Conservation (phyloP, 1,284 basidiomycete species). For the Mycosarcoma maydis region DNA sequence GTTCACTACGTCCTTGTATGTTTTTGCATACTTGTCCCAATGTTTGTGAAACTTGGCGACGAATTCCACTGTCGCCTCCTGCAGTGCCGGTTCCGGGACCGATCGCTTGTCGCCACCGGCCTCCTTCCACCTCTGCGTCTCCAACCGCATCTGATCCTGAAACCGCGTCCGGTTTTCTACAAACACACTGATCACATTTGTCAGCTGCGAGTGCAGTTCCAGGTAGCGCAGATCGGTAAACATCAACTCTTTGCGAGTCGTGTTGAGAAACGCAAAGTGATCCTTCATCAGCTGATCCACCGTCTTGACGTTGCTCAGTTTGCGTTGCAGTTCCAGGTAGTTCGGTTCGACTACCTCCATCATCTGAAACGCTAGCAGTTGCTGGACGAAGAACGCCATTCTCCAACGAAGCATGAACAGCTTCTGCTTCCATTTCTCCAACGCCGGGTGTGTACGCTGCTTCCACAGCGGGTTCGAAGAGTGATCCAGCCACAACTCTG, state of each 20-base stretch:
- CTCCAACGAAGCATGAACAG: constrained; percentile 60
- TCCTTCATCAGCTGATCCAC: constrained; percentile 66
- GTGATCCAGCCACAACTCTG: constrained; percentile 63
- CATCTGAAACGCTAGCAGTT: constrained; percentile 62
- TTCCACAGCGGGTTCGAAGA: constrained; percentile 47
- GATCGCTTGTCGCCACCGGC: constrained; percentile 19
- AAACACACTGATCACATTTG: constrained; percentile 55
- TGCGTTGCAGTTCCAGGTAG: constrained; percentile 59
- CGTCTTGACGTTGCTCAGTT: constrained; percentile 57
- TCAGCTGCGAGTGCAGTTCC: constrained; percentile 57
- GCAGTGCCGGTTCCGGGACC: constrained; percentile 29
- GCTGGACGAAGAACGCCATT: constrained; percentile 65
- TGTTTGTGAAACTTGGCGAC: constrained; percentile 48
- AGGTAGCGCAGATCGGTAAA: constrained; percentile 61
- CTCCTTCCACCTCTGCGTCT: constrained; percentile 47
- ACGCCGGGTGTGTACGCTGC: constrained; percentile 43
- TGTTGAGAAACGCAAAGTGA: constrained; percentile 65
- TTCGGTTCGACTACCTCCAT: constrained; percentile 65
- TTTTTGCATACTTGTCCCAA: constrained; percentile 60
- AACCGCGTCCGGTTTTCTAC: constrained; percentile 54
- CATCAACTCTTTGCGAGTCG: constrained; percentile 64
- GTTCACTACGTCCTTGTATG: constrained; percentile 63
- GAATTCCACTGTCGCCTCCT: constrained; percentile 37
- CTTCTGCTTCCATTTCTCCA: constrained; percentile 64
- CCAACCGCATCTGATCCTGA: constrained; percentile 55